Conservation (phyloP, 768 basidiomycete genomes). For the Lanmaoa rubissima region DNA sequence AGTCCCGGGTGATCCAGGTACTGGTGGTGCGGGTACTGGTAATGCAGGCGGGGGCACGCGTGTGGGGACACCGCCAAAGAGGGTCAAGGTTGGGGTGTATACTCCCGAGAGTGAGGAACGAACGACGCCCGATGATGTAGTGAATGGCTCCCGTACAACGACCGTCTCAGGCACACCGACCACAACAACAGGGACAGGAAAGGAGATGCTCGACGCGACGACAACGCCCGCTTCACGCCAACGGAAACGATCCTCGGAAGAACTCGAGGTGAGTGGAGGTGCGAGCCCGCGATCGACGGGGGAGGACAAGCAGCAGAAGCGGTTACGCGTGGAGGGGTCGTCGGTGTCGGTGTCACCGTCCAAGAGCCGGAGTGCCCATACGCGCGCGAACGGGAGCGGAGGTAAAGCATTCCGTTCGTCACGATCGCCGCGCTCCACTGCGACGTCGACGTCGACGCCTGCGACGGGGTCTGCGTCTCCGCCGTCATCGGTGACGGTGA, state of each 20-base stretch:
- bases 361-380: not conserved
- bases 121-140: not conserved
- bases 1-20: not conserved
- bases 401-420: not conserved
- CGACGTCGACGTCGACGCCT: constrained; percentile 7
- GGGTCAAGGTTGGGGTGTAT: constrained; percentile 25
- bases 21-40: not conserved
- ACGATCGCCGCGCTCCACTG: constrained; percentile 11
- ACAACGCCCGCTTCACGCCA: constrained; percentile 23
- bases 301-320: constrained; percentile 28
- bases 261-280: constrained; percentile 34
- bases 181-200: not conserved
- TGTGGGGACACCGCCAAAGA: constrained; percentile 41
- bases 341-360: not conserved
- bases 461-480: constrained; percentile 17
- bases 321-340: constrained; percentile 26
- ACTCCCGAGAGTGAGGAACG: constrained; percentile 7
- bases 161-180: not conserved
- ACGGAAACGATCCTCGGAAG: constrained; percentile 51
- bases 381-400: not conserved
- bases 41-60: constrained; percentile 6
- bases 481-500: constrained; percentile 21
- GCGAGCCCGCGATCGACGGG: constrained; percentile 9
- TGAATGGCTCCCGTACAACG: not conserved
- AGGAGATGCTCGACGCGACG: constrained; percentile 1